These are phyloP conservation scores for Lolium perenne DNA, from an alignment of 176 grass and related monocot genomes.

Conservation along the genomic window DNA sequence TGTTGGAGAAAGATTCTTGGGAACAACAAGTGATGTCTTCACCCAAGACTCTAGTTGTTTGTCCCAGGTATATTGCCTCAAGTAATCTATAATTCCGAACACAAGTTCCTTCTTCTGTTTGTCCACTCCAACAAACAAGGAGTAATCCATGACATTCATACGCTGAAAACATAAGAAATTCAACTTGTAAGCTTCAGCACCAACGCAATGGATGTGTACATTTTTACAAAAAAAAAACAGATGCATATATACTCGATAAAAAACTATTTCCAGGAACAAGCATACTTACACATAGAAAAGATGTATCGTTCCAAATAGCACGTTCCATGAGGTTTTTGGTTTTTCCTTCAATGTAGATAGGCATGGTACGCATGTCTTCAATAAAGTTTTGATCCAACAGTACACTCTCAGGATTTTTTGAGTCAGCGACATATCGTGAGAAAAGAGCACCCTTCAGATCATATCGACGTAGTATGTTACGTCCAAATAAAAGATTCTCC, in stretches of 20 bases:
- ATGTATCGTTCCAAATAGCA: conserved; percentile 92
- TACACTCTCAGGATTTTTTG: conserved; percentile 55
- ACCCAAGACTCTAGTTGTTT: conserved; percentile 94
- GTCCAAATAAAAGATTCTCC: conserved; percentile 95
- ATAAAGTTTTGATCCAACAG: conserved; percentile 95
- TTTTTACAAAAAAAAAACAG: not conserved
- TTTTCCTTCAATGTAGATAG: conserved; percentile 83
- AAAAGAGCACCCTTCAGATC: conserved; percentile 93
- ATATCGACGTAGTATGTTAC: conserved; percentile 68
- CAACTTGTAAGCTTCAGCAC: conserved; percentile 26
- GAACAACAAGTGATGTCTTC: conserved; percentile 84
- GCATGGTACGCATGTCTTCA: conserved; percentile 81
- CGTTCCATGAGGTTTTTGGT: conserved; percentile 76
- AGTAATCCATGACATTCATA: conserved; percentile 96
- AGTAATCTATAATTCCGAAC: conserved; percentile 91
- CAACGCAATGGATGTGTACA: conserved; percentile 22
- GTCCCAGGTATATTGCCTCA: conserved; percentile 95
- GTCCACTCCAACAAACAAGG: conserved; percentile 87
- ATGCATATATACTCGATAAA: conserved; percentile 28
- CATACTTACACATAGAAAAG: conserved; percentile 85
- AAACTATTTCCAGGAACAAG: conserved; percentile 28
- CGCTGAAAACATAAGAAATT: conserved; percentile 53
- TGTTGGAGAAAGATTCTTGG: conserved; percentile 79
- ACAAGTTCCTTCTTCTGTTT: conserved; percentile 77
- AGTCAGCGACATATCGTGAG: conserved; percentile 62